These are phyloP conservation scores for Coemansia umbellata DNA, from an alignment of 192 early-diverging fungal genomes.

Conservation along the genomic window DNA sequence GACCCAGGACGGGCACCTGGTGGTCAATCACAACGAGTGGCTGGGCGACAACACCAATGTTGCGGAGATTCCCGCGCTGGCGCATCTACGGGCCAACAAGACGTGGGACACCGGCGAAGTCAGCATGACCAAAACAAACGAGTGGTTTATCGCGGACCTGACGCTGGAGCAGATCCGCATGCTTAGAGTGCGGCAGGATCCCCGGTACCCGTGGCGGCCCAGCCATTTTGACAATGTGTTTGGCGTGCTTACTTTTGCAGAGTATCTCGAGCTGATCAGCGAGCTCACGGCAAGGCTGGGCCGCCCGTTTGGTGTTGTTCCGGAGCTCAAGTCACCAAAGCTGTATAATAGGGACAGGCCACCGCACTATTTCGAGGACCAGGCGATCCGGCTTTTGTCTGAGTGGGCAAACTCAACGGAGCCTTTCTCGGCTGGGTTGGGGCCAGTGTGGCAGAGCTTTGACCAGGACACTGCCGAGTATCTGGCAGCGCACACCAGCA, in stretches of 20 bases:
- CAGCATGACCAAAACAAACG: slow-evolving; percentile 10
- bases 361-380: slow-evolving; percentile 44
- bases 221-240: slow-evolving; percentile 43
- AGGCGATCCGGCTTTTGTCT: slow-evolving; percentile 30
- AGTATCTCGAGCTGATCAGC: slow-evolving; percentile 42
- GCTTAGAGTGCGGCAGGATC: slow-evolving; percentile 32
- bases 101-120: slow-evolving; percentile 27
- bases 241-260: slow-evolving; percentile 41
- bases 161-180: slow-evolving; percentile 32
- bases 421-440: slow-evolving; percentile 5
- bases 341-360: slow-evolving; percentile 30
- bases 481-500: slow-evolving; percentile 15
- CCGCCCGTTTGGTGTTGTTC: slow-evolving; percentile 40
- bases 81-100: slow-evolving; percentile 21
- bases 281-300: slow-evolving; percentile 27
- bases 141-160: slow-evolving; percentile 50
- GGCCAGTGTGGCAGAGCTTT: slow-evolving; percentile 46
- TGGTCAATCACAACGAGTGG: slow-evolving; percentile 53
- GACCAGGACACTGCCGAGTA: slow-evolving; percentile 48
- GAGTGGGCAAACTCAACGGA: slow-evolving; percentile 27
- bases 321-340: slow-evolving; percentile 48
- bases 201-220: slow-evolving; percentile 25
- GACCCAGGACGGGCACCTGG: slow-evolving; percentile 46
- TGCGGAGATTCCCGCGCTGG: slow-evolving; percentile 14
- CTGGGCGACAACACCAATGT: slow-evolving; percentile 40